Base-by-base conservation (phyloP, 2,329 filamentous ascomycete species). In the Paecilomyces sp. region DNA sequence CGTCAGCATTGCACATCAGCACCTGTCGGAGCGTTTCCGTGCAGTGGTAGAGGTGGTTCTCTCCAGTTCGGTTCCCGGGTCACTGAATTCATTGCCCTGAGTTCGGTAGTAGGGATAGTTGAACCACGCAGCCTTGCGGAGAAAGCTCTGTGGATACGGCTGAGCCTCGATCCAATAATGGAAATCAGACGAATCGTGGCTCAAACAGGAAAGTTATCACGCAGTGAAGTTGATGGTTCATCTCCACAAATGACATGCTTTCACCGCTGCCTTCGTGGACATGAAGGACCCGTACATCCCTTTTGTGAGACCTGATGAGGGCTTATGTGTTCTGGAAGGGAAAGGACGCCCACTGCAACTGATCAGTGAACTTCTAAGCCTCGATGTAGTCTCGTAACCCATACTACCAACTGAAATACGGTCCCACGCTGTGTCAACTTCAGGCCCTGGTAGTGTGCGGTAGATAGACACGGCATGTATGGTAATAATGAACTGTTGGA, bases 1-100 rank as follows among this genome's bases (percentile, higher is more conserved):
- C 22, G 54, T 65, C 63, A 34, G 59, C 58, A 55, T 65, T 56
- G 24, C 62, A 65, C 30, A 61, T 64, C 12, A 66, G 24, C 22
- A 60, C 60, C 52, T 65, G 61, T 3, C 64, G 64, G 3, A 66
- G 57, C 18, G 59, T 65, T 55, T 66, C 63, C 31, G 61, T 59
- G 28, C 61, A 66, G 47, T 65, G 61, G 52, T 65, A 62, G 25
- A 59, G 41, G 31, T 55, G 53, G n/a, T 51, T 58, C 55, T 58
- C 55, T 59, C 47, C 8, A 60, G 55, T 22, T 60, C 55, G 28
- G 53, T 54, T 31, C 61, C 60, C 11, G 53, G 15, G 22, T 60
- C 55, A 1, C 22, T 57, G 53, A 58, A 58, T 60, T 64, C 58
- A 33, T 56, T 33, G n/a, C 62, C 53, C 3, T 57, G 22, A 30